Evolutionary conservation across 257 asterid species (phyloP).

Genomic region (Vinca minor): DNA sequence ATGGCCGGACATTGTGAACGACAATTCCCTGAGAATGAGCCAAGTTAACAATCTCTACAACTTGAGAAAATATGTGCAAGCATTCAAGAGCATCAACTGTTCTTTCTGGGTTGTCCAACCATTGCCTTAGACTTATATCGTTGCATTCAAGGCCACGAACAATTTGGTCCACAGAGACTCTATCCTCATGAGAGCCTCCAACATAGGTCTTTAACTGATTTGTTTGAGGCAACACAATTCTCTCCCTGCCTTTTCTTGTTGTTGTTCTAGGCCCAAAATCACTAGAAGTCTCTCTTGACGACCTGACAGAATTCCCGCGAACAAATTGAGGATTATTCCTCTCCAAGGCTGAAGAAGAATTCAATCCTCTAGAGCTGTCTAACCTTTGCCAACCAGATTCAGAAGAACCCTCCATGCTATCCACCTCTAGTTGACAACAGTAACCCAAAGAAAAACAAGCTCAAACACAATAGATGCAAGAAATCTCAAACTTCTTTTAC

Average conservation of each 20-base stretch:
- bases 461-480: conserved; percentile 16
- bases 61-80: conserved; percentile 80
- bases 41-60: conserved; percentile 65
- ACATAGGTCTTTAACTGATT: conserved; percentile 23
- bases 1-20: conserved; percentile 76
- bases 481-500: conserved; percentile 20
- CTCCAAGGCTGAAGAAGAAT: conserved; percentile 41
- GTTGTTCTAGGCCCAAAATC: conserved; percentile 42
- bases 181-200: conserved; percentile 27
- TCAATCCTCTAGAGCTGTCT: conserved; percentile 52
- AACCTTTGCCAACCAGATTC: conserved; percentile 75
- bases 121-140: conserved; percentile 76
- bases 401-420: conserved; percentile 81
- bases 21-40: conserved; percentile 84
- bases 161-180: conserved; percentile 17
- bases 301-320: conserved; percentile 34
- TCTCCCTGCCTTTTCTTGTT: conserved; percentile 50
- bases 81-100: conserved; percentile 71
- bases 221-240: conserved; percentile 20
- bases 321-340: conserved; percentile 44
- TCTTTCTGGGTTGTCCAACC: conserved; percentile 84
- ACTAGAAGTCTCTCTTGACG: conserved; percentile 45
- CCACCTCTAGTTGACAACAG: conserved; percentile 32
- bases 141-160: conserved; percentile 29
- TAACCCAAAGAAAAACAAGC: conserved; percentile 29